Percentiles rank a stretch among this genome's conserved stretches.
Conservation (phyloP, 108 stramenopile genomes). For the Skeletonema grethae region DNA sequence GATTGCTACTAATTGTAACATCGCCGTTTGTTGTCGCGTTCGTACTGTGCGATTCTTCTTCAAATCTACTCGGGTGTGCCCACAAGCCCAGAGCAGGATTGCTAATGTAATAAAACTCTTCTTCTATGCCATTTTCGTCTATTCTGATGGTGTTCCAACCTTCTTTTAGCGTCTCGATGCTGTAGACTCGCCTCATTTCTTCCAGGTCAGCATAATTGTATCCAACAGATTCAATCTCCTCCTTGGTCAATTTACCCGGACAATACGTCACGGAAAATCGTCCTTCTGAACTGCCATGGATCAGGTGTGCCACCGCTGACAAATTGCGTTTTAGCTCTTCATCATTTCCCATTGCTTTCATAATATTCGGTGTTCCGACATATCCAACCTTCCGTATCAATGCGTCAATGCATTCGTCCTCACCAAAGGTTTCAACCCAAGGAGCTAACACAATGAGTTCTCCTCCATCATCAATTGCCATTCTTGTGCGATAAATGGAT, state of each 20-base stretch:
- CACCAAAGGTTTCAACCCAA: slow-evolving; percentile 89
- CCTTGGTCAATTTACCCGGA: slow-evolving; percentile 81
- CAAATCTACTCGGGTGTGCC: slow-evolving; percentile 83
- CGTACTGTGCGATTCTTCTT: slow-evolving; percentile 17
- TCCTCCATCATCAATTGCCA: slow-evolving; percentile 94
- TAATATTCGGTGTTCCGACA: slow-evolving; percentile 80
- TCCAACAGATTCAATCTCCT: slow-evolving; percentile 88
- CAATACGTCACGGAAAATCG: slow-evolving; percentile 92
- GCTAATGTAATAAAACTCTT: slow-evolving; percentile 89
- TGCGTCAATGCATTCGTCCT: slow-evolving; percentile 82
- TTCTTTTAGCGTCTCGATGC: slow-evolving; percentile 65
- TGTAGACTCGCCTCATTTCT: slow-evolving; percentile 68
- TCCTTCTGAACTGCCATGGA: slow-evolving; percentile 94
- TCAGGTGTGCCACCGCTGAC: slow-evolving; percentile 93
- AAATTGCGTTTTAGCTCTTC: slow-evolving; percentile 85
- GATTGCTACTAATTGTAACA: slow-evolving; percentile 19
- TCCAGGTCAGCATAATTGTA: slow-evolving; percentile 79
- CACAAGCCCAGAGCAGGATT: slow-evolving; percentile 97
- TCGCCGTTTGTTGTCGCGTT: background rate
- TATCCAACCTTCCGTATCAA: slow-evolving; percentile 94
- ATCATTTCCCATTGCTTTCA: slow-evolving; percentile 78
- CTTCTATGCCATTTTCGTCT: slow-evolving; percentile 52
- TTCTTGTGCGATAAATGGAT: slow-evolving; percentile 92
- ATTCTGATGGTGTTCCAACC: slow-evolving; percentile 74
- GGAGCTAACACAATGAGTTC: slow-evolving; percentile 93